Base-by-base conservation (phyloP, 2,329 filamentous ascomycete species). In the Ascochyta pisi region DNA sequence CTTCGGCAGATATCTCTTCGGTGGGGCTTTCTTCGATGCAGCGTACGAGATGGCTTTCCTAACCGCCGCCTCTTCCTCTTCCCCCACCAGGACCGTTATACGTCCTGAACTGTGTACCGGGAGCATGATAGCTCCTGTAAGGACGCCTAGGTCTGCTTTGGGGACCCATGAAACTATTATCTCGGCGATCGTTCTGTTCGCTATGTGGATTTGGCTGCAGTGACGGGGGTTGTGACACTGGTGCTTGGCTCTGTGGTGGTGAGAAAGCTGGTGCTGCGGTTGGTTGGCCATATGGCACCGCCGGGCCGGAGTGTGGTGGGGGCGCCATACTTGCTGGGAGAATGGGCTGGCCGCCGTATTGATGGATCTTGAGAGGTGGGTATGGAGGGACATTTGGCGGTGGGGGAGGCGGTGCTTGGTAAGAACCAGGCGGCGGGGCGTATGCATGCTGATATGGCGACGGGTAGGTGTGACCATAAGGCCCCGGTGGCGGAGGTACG, bases 271-370 rank as follows among this genome's bases (percentile, higher is more conserved):
- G 43, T 43, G 50, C 31, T 8, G 62, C 56, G 19, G 50, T 15
- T 19, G 62, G 65, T n/a, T 58, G 54, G 23, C 57, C 50, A 27
- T 61, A 66, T 3, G 51, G 34, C 57, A 64, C 57, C 22, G 57
- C 49, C 16, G 61, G 49, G 38, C 58, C 60, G 24, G 64, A 38
- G 29, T 64, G 65, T 19, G 63, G 65, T 4, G 66, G 68, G n/a
- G 67, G 72, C 7, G 70, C 73, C 63, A 74, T 71, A 43, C 64
- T 75, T 1, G 75, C 75, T 3, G 75, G 75, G 3, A 77, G 66
- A 42, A 77, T 77, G 4, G 73, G 74, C 45, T 74, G 73, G 13
- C 75, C 75, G 1, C 75, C 75, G 46, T 76, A 77, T 51, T 77
- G 75, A 7, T 71, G 73, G 12, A 74, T 72, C 46, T 75, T 75